phyloP scores from a whole-genome alignment of 495 filamentous ascomycete species.

The Delitschia confertaspora region DNA sequence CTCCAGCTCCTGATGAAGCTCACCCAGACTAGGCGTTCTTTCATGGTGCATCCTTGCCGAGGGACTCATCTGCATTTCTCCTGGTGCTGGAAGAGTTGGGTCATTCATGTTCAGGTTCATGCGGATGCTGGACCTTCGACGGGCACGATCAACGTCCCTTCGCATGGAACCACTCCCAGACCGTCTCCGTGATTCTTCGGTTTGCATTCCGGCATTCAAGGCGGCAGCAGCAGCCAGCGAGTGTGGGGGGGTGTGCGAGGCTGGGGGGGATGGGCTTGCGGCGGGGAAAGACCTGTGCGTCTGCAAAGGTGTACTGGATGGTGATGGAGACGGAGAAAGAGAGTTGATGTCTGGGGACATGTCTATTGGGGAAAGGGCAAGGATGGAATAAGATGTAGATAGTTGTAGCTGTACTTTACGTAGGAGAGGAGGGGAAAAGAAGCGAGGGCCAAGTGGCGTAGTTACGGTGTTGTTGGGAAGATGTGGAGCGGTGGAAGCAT shows the following conservation, averaged over 20 bases:
- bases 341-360: slow-evolving; percentile 73
- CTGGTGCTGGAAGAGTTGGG: slow-evolving; percentile 49
- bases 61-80: slow-evolving; percentile 44
- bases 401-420: no score
- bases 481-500: no score
- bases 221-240: slow-evolving; percentile 61
- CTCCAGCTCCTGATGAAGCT: slow-evolving; percentile 90
- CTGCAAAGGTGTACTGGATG: slow-evolving; percentile 33
- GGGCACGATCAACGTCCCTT: slow-evolving; percentile 47
- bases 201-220: slow-evolving; percentile 61
- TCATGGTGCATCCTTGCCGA: slow-evolving; percentile 36
- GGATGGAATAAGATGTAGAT: no score
- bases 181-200: slow-evolving; percentile 49
- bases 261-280: slow-evolving; percentile 37
- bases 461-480: no score
- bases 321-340: slow-evolving; percentile 55
- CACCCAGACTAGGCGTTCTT: slow-evolving; percentile 74
- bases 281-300: slow-evolving; percentile 32
- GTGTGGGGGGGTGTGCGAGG: slow-evolving; percentile 50
- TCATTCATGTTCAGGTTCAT: slow-evolving; percentile 70
- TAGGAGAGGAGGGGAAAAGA: no score
- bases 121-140: slow-evolving; percentile 58
- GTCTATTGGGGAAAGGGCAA: no score
- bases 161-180: slow-evolving; percentile 45
- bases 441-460: slow-evolving; percentile 3